Percentiles rank a stretch among this genome's conserved stretches.
Evolutionary conservation across 495 filamentous ascomycete species (phyloP).

Genomic region (Pyrenopolyporus hunteri): DNA sequence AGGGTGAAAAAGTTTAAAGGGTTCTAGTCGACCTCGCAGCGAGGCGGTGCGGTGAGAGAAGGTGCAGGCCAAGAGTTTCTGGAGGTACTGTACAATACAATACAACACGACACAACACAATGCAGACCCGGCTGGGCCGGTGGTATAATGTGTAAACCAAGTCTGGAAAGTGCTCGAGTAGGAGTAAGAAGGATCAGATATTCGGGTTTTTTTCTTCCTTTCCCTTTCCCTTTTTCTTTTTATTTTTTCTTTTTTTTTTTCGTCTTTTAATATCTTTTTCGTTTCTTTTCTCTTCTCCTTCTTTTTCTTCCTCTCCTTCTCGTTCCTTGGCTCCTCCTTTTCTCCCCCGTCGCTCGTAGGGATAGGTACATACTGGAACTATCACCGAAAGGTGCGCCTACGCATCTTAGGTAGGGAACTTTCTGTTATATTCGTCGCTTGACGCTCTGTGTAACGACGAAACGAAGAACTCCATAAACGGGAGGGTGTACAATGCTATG

Average conservation of each 20-base stretch:
- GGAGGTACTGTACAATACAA: background rate
- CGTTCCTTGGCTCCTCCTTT: too few species aligned
- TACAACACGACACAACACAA: background rate
- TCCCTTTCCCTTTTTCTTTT: too few species aligned
- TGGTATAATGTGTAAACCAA: background rate
- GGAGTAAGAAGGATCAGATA: constrained; percentile 16
- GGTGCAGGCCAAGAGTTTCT: background rate
- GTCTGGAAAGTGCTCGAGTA: constrained; percentile 27
- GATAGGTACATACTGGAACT: constrained; percentile 18
- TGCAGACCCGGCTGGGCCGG: too few species aligned
- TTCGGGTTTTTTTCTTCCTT: too few species aligned
- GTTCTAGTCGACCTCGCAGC: constrained; percentile 12
- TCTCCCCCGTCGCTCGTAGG: background rate
- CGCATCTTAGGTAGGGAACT: constrained; percentile 16
- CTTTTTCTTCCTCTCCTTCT: too few species aligned
- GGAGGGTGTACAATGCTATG: constrained; percentile 22
- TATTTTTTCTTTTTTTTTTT: background rate
- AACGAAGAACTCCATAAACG: constrained; percentile 23
- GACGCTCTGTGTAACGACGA: constrained; percentile 21
- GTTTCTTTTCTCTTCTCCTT: too few species aligned
- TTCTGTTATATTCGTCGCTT: constrained; percentile 15
- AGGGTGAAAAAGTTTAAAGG: too few species aligned
- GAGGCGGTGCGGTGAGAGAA: constrained; percentile 15
- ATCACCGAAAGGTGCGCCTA: constrained; percentile 9
- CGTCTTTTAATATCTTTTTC: constrained; percentile 1